Base-by-base conservation (phyloP, 371 early-diverging fungal genomes). In the Basidiobolus meristosporus region DNA sequence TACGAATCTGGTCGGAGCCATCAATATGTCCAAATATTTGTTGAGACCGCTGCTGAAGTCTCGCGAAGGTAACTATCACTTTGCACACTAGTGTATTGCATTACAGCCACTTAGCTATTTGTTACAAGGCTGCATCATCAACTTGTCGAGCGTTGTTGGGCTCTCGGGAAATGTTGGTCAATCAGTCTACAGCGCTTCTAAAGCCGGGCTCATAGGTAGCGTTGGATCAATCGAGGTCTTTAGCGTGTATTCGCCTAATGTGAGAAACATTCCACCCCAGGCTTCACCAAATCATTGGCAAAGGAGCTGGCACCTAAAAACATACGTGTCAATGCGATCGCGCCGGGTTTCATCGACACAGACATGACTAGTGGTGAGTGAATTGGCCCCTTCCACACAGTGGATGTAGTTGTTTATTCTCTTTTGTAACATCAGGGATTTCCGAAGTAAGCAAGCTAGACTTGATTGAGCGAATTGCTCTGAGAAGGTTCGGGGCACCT, bases 261-360 rank as follows among this genome's bases (percentile, higher is more conserved):
- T 33, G 35, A 14, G 4, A 2, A 32, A 1, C 10, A 16, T 26
- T 20, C 11, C 14, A 17, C 26, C 30, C 5, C 37, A 69, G 77
- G 79, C 2, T 86, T 85, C 45, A 78, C 89, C 7, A 70, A 74
- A 35, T 68, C 83, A 9, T 52, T 88, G 14, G 85, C 91, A 4
- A 72, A 65, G 49, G 91, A 90, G 50, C 50, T 85, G 1, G 89
- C 77, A 0, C 68, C 77, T 7, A 56, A 57, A 0, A 68, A 73
- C 10, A 65, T 90, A 9, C 56, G 84, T 28, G 87, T 81, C 5
- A 87, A 85, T 57, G 69, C 69, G 1, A 69, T 90, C 48, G 79
- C 84, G 5, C 91, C 91, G 9, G 91, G 91, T n/a, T 84, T 70
- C 43, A 80, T 88, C 22, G 74, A 73, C 4, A 87, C 90, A 0